A percentile compares a stretch with the other conserved stretches of the same genome.
Conservation (phyloP, 2,329 filamentous ascomycete species). For the Ceratocystiopsis sp. region DNA sequence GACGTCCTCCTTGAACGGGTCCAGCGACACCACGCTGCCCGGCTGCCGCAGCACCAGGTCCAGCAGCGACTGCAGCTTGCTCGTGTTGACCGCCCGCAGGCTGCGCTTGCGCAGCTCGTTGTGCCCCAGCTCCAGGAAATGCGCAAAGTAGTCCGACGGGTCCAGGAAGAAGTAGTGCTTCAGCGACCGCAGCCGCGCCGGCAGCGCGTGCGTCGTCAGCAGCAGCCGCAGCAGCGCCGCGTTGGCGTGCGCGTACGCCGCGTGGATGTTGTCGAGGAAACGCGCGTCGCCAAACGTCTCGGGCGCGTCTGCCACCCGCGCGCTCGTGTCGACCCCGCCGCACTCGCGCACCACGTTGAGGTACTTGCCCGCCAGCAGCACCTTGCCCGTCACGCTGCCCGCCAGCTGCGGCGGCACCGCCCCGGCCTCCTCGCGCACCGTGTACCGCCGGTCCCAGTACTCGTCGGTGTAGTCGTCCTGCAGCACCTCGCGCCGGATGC, state of each 20-base stretch:
- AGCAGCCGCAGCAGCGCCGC: conserved; percentile 81
- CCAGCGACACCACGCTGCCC: conserved; percentile 79
- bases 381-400: conserved; percentile 70
- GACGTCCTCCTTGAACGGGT: conserved; percentile 96
- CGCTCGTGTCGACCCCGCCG: conserved; percentile 85
- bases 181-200: conserved; percentile 69
- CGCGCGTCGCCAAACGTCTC: conserved; percentile 79
- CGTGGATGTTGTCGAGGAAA: conserved; percentile 92
- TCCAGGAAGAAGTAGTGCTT: conserved; percentile 99
- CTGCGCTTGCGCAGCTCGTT: conserved; percentile 89
- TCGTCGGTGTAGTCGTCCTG: conserved; percentile 97
- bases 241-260: conserved; percentile 88
- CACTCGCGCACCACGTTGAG: conserved; percentile 96
- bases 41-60: conserved; percentile 93
- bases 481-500: conserved; percentile 75
- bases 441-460: conserved; percentile 97
- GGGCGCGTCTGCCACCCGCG: conserved; percentile 75
- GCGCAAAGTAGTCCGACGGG: conserved; percentile 92
- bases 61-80: conserved; percentile 87
- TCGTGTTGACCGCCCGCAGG: conserved; percentile 73
- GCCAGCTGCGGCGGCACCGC: conserved; percentile 75
- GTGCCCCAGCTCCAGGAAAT: conserved; percentile 82
- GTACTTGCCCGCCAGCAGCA: conserved; percentile 89
- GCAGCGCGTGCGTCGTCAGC: conserved; percentile 80
- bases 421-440: conserved; percentile 65